Conservation (phyloP, 2,329 filamentous ascomycete species). For the Fusarium sp. region DNA sequence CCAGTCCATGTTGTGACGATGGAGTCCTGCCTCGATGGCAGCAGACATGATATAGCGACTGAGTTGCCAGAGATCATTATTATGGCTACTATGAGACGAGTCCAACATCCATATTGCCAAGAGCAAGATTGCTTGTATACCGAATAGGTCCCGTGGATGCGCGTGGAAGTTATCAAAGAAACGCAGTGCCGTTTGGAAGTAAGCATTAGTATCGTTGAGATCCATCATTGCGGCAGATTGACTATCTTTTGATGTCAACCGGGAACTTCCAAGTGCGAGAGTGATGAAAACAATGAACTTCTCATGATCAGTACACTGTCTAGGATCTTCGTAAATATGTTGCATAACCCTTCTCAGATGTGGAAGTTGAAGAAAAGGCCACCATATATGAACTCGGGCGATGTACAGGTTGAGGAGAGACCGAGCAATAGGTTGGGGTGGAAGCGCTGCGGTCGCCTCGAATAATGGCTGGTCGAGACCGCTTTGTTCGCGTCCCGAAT, state of each 20-base stretch:
- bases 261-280: not conserved
- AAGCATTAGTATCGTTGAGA: not conserved
- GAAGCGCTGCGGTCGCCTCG: not conserved
- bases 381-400: not conserved
- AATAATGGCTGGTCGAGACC: not conserved
- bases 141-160: not conserved
- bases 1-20: conserved; percentile 9
- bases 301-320: not conserved
- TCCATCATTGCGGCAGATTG: not conserved
- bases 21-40: not conserved
- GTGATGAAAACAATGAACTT: not conserved
- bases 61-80: conserved; percentile 10
- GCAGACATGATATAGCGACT: conserved; percentile 16
- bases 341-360: not conserved
- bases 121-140: not conserved
- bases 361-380: conserved; percentile 7
- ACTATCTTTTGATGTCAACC: not conserved
- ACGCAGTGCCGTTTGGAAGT: not conserved
- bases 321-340: not conserved
- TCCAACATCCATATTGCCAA: not conserved
- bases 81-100: conserved; percentile 2
- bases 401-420: not conserved
- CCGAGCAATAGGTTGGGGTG: not conserved
- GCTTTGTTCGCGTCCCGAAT: accelerated
- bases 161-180: conserved; percentile 2